A percentile compares a stretch with the other conserved stretches of the same genome.
Conservation (phyloP, 2,329 filamentous ascomycete genomes). For the Mycosphaerella sp. region DNA sequence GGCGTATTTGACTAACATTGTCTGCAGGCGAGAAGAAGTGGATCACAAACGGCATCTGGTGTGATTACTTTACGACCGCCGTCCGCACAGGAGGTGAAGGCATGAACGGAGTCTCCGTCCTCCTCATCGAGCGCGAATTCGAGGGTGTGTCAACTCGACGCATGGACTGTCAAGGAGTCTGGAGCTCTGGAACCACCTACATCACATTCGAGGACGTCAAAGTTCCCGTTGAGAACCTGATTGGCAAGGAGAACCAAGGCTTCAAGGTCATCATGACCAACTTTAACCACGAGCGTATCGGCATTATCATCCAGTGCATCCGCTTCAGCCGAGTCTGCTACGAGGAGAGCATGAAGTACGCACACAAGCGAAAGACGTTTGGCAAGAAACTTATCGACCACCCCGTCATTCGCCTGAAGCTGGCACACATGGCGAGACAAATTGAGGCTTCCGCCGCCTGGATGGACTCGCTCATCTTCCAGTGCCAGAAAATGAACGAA, state of each 20-base stretch:
- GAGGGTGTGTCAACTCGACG: conserved; percentile 85
- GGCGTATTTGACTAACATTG: neutral
- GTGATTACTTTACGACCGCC: conserved; percentile 94
- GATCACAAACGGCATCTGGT: conserved; percentile 49
- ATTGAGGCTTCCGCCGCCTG: conserved; percentile 96
- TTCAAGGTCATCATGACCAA: conserved; percentile 99
- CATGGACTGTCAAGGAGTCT: conserved; percentile 99
- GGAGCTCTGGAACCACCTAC: conserved; percentile 92
- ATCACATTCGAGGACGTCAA: conserved; percentile 99
- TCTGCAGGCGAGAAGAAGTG: conserved; percentile 15
- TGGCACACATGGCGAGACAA: conserved; percentile 96
- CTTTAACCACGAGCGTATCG: conserved; percentile 99
- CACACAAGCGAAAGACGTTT: conserved; percentile 93
- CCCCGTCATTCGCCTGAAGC: conserved; percentile 75
- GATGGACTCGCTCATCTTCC: conserved; percentile 92
- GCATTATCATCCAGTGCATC: conserved; percentile 95
- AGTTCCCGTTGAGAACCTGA: conserved; percentile 96
- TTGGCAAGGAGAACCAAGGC: conserved; percentile 96
- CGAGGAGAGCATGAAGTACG: conserved; percentile 94
- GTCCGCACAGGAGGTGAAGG: conserved; percentile 74
- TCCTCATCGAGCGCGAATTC: conserved; percentile 79
- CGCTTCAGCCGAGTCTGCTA: conserved; percentile 96
- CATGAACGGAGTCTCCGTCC: conserved; percentile 86
- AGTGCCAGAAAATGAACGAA: conserved; percentile 88
- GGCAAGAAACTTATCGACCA: conserved; percentile 96